Conservation (phyloP, 2,329 filamentous ascomycete genomes). For the Xylariaceae sp. region DNA sequence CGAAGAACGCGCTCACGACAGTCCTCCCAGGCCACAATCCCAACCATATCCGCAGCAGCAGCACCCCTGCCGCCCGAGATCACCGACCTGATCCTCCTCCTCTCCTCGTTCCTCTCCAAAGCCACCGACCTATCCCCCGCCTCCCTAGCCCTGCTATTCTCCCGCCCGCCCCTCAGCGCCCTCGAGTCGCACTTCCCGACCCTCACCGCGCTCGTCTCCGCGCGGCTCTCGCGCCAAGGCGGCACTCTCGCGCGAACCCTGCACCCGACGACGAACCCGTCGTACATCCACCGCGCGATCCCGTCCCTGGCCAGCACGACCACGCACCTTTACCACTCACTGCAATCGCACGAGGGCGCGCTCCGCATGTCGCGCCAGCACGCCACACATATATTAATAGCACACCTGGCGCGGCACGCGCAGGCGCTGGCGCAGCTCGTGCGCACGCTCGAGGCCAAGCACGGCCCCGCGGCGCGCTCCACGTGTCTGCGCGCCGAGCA, state of each 20-base stretch:
- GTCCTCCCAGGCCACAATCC: conserved; percentile 17
- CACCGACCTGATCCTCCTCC: conserved; percentile 56
- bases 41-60: conserved; percentile 19
- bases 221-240: conserved; percentile 53
- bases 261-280: conserved; percentile 55
- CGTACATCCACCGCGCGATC: conserved; percentile 61
- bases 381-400: conserved; percentile 41
- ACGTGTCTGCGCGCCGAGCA: conserved; percentile 55
- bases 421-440: conserved; percentile 47
- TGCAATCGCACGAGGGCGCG: conserved; percentile 26
- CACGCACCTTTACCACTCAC: conserved; percentile 41
- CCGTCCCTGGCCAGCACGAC: conserved; percentile 49
- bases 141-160: conserved; percentile 49
- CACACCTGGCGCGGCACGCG: conserved; percentile 46
- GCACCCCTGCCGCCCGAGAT: conserved; percentile 48
- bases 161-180: conserved; percentile 51
- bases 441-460: conserved; percentile 57
- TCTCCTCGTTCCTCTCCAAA: conserved; percentile 51
- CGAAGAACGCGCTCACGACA: conserved; percentile 28
- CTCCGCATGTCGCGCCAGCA: conserved; percentile 46
- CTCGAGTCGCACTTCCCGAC: conserved; percentile 52
- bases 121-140: conserved; percentile 41
- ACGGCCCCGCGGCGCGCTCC: conserved; percentile 53
- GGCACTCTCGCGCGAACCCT: conserved; percentile 51
- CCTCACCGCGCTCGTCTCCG: conserved; percentile 51